Base-by-base conservation (phyloP, 1,284 basidiomycete species). In the Caloboletus firmus region DNA sequence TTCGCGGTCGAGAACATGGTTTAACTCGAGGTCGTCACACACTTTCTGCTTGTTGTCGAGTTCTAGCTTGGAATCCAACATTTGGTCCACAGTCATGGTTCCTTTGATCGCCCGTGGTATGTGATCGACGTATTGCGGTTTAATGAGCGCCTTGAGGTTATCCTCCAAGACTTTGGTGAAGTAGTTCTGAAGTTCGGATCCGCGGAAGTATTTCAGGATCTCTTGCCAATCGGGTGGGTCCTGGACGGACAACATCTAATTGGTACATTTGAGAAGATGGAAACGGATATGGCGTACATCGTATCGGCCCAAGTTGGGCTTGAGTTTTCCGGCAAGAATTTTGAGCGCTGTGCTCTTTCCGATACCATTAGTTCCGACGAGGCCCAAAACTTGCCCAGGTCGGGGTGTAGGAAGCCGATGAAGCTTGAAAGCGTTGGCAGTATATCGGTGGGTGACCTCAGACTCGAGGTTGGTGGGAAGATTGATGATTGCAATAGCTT, bases 81-180 rank as follows among this genome's bases (percentile, higher is more conserved):
- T 96, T 68, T 93, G 80, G 11, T 80, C 78, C 32, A 98, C 95
- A 1, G 87, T 87, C 79, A 93, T 83, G 51, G 78, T 80, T 53
- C 91, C 93, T 76, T 98, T 98, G 79, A 98, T 92, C 41, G 93
- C 93, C 52, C 89, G 84, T 8, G 95, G 95, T 66, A 98, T 98
- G 72, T 98, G 95, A 71, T 98, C 95, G 62, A 98, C 95, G 69
- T 98, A 98, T 83, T 98, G 95, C 1, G 95, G 95, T 74, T 98
- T 98, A 74, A 98, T 98, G 58, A 98, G 83, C 1, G 95, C 95
- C 76, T 97, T 97, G 66, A 98, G 79, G 68, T 98, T 95, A 72
- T 98, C 95, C 74, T 98, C 95, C 24, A 98, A 81, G n/a, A 98
- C 91, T 74, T 97, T 97, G 49, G 95, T 98, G 74, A 98, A 98